phyloP scores from a whole-genome alignment of 768 basidiomycete genomes.

The Leccinellum albellum region DNA sequence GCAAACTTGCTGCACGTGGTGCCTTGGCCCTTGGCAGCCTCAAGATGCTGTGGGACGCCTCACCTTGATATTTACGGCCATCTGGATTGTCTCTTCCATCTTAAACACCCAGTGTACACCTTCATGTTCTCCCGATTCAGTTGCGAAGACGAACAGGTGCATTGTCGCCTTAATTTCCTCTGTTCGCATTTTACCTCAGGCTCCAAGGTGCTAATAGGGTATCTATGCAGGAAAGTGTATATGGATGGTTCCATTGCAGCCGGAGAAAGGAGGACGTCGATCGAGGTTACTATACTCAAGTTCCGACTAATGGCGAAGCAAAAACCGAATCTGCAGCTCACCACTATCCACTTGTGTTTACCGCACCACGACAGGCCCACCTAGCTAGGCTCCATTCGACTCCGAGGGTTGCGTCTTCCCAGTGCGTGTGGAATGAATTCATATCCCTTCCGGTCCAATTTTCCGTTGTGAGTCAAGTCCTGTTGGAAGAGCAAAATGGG shows the following conservation, averaged over 20 bases:
- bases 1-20: too few species aligned
- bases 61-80: too few species aligned
- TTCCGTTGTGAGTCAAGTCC: constrained; percentile 1
- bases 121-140: too few species aligned
- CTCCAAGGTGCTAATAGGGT: background rate
- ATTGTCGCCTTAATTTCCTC: too few species aligned
- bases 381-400: background rate
- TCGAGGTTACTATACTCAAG: too few species aligned
- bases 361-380: background rate
- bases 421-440: background rate
- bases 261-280: too few species aligned
- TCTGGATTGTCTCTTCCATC: too few species aligned
- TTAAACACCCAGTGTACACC: too few species aligned
- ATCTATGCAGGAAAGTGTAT: background rate
- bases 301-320: background rate
- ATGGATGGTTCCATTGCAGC: too few species aligned
- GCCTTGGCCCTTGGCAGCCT: too few species aligned
- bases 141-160: too few species aligned
- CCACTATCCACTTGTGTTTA: background rate
- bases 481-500: background rate
- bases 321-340: background rate
- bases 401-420: background rate
- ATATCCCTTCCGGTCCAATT: background rate
- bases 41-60: too few species aligned
- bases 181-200: background rate